Percentiles rank a stretch among this genome's conserved stretches.
Evolutionary conservation across 495 filamentous ascomycete species (phyloP).

Genomic region (Penicillium lagena): DNA sequence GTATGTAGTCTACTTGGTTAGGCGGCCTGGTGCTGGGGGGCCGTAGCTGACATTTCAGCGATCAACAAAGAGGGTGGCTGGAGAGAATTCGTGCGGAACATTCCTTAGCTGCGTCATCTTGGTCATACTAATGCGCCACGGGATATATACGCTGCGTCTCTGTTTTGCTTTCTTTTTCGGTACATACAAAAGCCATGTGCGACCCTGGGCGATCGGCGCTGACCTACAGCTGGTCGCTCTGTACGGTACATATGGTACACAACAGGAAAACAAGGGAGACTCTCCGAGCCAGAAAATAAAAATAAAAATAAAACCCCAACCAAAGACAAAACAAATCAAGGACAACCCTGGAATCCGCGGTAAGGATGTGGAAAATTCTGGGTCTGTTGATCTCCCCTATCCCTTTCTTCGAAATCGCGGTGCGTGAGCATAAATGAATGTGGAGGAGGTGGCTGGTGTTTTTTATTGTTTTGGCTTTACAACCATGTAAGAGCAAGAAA

Average conservation of each 20-base stretch:
- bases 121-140: background rate
- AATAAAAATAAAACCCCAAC: background rate
- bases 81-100: background rate
- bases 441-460: background rate
- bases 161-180: background rate
- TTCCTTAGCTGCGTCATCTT: background rate
- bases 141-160: background rate
- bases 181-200: slow-evolving; percentile 17
- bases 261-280: too few relatives aligned
- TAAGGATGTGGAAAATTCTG: background rate
- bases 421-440: slow-evolving; percentile 4
- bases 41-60: too few relatives aligned
- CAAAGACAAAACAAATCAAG: background rate
- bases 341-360: background rate
- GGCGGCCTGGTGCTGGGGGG: too few relatives aligned
- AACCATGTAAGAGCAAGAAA: background rate
- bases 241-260: too few relatives aligned
- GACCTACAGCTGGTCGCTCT: slow-evolving; percentile 1
- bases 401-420: background rate
- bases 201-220: slow-evolving; percentile 20
- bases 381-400: background rate
- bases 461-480: background rate
- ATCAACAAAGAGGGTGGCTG: too few relatives aligned
- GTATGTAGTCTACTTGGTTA: too few relatives aligned
- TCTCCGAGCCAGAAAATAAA: background rate